Percentiles rank a stretch among this genome's conserved stretches.
Evolutionary conservation across 2,329 filamentous ascomycete genomes (phyloP).

Genomic region (Ophiostoma triangulosporum): DNA sequence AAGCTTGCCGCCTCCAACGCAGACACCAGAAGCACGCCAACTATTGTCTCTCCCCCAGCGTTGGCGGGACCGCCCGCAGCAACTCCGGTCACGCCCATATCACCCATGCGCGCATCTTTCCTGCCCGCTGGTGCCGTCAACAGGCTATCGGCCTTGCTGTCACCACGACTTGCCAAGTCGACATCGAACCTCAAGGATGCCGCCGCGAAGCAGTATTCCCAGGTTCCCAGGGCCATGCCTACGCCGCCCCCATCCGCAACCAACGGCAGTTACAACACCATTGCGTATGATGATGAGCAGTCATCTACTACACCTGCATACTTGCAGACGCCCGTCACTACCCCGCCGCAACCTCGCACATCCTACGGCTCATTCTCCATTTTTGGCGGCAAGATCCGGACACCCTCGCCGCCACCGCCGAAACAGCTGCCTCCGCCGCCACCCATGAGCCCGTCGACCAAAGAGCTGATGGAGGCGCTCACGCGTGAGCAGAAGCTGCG

Average conservation of each 20-base stretch:
- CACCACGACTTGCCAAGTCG: constrained; percentile 29
- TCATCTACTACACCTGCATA: constrained; percentile 11
- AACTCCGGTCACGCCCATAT: constrained; percentile 17
- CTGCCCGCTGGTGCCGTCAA: constrained; percentile 30
- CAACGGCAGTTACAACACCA: constrained; percentile 5
- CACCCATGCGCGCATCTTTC: constrained; percentile 28
- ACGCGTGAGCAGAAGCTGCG: constrained; percentile 53
- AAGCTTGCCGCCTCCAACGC: constrained; percentile 13
- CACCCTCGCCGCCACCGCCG: constrained; percentile 7
- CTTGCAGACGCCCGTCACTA: constrained; percentile 10
- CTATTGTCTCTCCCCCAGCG: constrained; percentile 17
- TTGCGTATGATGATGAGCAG: constrained; percentile 4
- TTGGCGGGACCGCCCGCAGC: constrained; percentile 14
- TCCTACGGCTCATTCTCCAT: constrained; percentile 6
- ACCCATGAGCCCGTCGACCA: constrained; percentile 16
- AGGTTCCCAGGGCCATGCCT: background rate
- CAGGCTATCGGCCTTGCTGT: constrained; percentile 32
- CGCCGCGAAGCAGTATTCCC: background rate
- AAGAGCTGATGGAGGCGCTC: constrained; percentile 49
- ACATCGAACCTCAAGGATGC: constrained; percentile 24
- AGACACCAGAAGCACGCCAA: constrained; percentile 1
- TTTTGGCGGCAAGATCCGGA: background rate
- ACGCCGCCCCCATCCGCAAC: constrained; percentile 8
- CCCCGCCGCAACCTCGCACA: constrained; percentile 1
- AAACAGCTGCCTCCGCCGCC: background rate